Conservation (phyloP, 257 asterid genomes). For the Orobanche coerulescens region DNA sequence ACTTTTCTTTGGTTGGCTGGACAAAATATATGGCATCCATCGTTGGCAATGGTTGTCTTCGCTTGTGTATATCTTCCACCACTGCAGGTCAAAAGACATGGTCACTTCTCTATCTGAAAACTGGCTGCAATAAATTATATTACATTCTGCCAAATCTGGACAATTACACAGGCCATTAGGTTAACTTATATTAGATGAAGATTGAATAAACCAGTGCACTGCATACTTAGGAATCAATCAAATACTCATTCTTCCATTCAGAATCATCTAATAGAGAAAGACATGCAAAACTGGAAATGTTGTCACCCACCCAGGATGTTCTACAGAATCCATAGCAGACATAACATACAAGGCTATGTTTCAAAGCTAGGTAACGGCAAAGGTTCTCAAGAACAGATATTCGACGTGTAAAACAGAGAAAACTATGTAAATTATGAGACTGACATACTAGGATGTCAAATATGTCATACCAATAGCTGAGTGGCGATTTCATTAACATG, state of each 20-base stretch:
- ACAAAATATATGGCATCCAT: constrained; percentile 97
- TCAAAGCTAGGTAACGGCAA: neutral
- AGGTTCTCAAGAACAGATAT: neutral
- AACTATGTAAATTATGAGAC: constrained; percentile 6
- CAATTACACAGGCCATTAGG: constrained; percentile 8
- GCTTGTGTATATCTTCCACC: constrained; percentile 96
- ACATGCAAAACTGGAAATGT: neutral
- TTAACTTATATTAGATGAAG: constrained; percentile 12
- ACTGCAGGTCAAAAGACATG: constrained; percentile 50
- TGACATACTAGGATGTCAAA: neutral
- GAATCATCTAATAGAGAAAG: neutral
- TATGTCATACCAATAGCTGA: neutral
- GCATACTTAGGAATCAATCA: neutral
- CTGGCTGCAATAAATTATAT: constrained; percentile 3
- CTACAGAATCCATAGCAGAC: neutral
- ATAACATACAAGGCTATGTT: constrained; percentile 3
- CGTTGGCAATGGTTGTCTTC: constrained; percentile 91
- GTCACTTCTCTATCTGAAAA: constrained; percentile 25
- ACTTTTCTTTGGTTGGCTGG: constrained; percentile 97
- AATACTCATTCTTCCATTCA: constrained; percentile 3
- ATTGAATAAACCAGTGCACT: neutral
- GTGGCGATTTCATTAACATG: neutral
- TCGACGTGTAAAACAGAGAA: neutral
- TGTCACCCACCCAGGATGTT: neutral
- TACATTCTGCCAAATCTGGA: constrained; percentile 18